phyloP scores from a whole-genome alignment of 208 protist species.

The Wallacemonas sp. region DNA sequence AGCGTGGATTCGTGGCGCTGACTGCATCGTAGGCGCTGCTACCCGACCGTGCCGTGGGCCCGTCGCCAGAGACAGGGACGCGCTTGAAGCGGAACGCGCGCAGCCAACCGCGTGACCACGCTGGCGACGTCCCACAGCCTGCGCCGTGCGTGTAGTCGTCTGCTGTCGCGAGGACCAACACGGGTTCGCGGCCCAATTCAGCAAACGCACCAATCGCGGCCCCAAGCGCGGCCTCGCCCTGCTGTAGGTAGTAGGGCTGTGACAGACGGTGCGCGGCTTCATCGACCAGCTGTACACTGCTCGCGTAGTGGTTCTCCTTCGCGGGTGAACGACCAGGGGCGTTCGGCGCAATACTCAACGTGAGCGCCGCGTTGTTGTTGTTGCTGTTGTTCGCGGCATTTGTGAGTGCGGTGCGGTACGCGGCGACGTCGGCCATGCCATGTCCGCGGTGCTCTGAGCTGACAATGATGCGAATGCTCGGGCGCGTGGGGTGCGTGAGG shows the following conservation, averaged over 20 bases:
- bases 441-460: constrained; percentile 76
- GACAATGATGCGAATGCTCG: constrained; percentile 53
- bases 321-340: constrained; percentile 58
- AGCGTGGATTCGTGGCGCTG: not conserved
- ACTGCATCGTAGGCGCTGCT: not conserved
- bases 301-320: constrained; percentile 58
- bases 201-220: constrained; percentile 68
- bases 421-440: constrained; percentile 25
- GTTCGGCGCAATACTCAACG: constrained; percentile 33
- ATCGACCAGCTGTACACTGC: constrained; percentile 80
- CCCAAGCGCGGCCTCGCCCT: constrained; percentile 63
- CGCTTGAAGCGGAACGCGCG: constrained; percentile 61
- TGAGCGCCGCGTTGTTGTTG: not conserved
- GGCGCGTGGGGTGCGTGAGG: constrained; percentile 71
- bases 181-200: constrained; percentile 72
- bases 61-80: not conserved
- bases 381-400: not conserved
- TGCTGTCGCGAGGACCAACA: constrained; percentile 64
- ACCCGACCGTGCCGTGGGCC: not conserved
- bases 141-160: constrained; percentile 72
- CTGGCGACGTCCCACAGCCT: constrained; percentile 42
- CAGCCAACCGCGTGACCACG: constrained; percentile 62
- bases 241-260: constrained; percentile 64
- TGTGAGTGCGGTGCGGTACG: constrained; percentile 20
- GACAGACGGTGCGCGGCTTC: constrained; percentile 48